A percentile compares a stretch with the other conserved stretches of the same genome.
Evolutionary conservation across 164 flowering plant species (phyloP).

Genomic region (Litsea cubeba): DNA sequence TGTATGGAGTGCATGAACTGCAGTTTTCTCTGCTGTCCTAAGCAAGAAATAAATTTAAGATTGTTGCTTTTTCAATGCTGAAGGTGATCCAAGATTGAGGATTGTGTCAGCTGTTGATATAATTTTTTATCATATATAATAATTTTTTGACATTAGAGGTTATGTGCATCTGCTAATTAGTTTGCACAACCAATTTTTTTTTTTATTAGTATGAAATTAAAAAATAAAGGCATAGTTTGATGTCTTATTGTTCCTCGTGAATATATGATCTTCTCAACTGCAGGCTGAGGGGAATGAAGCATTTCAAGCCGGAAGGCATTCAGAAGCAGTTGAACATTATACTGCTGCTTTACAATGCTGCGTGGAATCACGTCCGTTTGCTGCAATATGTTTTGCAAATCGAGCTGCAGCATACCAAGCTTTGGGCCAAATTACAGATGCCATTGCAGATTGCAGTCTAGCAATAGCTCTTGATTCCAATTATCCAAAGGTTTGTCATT

Average conservation of each 20-base stretch:
- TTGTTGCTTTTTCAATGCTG: background rate
- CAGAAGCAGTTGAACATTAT: constrained; percentile 88
- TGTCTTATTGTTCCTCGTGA: background rate
- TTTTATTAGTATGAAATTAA: too few relatives aligned
- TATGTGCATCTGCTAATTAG: background rate
- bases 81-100: background rate
- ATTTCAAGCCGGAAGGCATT: constrained; percentile 55
- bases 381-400: constrained; percentile 91
- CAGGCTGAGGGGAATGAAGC: constrained; percentile 92
- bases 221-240: background rate
- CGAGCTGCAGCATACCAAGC: constrained; percentile 98
- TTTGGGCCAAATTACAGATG: constrained; percentile 76
- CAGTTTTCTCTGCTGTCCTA: background rate
- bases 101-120: background rate
- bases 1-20: background rate
- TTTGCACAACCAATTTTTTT: background rate
- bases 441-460: constrained; percentile 93
- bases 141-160: background rate
- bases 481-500: constrained; percentile 65
- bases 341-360: constrained; percentile 72
- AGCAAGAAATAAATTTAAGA: background rate
- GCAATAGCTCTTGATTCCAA: constrained; percentile 85
- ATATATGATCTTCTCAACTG: constrained; percentile 5
- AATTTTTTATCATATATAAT: too few relatives aligned
- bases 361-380: constrained; percentile 77